Percentiles rank a stretch among this genome's conserved stretches.
Conservation (phyloP, 176 grass and related monocot species). For the Avena eriantha region DNA sequence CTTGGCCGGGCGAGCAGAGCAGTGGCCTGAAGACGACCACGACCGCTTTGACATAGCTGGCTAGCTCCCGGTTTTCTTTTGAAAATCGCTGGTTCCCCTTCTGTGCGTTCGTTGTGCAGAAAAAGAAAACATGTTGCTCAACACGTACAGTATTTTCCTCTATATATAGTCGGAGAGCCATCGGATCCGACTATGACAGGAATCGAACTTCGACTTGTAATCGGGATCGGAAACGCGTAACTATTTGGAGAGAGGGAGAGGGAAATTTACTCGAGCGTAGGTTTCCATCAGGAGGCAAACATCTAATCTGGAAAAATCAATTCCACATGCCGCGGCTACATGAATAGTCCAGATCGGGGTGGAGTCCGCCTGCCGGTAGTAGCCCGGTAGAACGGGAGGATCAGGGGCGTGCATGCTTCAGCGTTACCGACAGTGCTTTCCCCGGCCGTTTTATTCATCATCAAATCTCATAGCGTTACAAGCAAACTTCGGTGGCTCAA, state of each 20-base stretch:
- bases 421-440: no score
- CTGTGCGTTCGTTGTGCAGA: background rate
- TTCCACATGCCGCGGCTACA: no score
- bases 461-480: no score
- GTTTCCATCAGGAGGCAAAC: no score
- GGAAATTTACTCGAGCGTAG: no score
- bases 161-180: background rate
- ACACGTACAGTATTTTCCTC: background rate
- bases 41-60: background rate
- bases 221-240: background rate
- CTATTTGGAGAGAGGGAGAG: background rate
- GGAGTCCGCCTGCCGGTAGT: no score
- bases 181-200: background rate
- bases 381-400: no score
- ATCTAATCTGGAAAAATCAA: no score
- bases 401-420: no score
- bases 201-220: background rate
- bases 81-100: background rate
- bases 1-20: background rate
- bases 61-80: background rate
- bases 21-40: background rate
- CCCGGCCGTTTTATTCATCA: no score
- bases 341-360: no score
- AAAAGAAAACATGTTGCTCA: background rate
- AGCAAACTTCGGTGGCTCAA: no score